phyloP scores from a whole-genome alignment of 371 early-diverging fungal species.

The Lichtheimia corymbifera region DNA sequence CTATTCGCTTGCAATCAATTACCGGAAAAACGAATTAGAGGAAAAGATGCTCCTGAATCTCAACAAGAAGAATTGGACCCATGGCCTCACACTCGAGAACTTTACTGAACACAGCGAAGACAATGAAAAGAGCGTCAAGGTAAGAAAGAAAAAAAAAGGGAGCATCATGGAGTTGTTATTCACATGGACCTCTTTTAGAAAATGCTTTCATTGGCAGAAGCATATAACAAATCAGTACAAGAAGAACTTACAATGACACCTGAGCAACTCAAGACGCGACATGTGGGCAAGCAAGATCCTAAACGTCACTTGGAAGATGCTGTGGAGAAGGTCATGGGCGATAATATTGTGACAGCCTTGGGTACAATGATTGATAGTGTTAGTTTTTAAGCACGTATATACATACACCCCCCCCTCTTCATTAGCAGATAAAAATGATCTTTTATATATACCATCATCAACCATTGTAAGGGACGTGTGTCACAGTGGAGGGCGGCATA shows the following conservation, averaged over 20 bases:
- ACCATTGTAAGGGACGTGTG: too few relatives aligned
- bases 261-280: conserved; percentile 94
- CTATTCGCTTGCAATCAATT: conserved; percentile 99
- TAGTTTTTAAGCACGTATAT: conserved; percentile 51
- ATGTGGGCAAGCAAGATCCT: conserved; percentile 98
- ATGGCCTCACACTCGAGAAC: conserved; percentile 89
- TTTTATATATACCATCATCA: too few relatives aligned
- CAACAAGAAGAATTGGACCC: conserved; percentile 99
- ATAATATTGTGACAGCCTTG: conserved; percentile 93
- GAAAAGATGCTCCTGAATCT: conserved; percentile 99
- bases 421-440: too few relatives aligned
- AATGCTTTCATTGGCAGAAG: conserved; percentile 89
- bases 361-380: conserved; percentile 90
- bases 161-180: neutral
- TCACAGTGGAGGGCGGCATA: too few relatives aligned
- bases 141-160: conserved; percentile 21
- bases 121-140: conserved; percentile 87
- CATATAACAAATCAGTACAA: conserved; percentile 94
- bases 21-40: conserved; percentile 99
- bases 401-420: too few relatives aligned
- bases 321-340: conserved; percentile 87
- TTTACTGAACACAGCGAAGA: conserved; percentile 78
- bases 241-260: conserved; percentile 93
- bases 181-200: conserved; percentile 24
- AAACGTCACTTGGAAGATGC: conserved; percentile 95